phyloP scores from a whole-genome alignment of 2,329 filamentous ascomycete genomes.

The Fusarium xyrophilum region DNA sequence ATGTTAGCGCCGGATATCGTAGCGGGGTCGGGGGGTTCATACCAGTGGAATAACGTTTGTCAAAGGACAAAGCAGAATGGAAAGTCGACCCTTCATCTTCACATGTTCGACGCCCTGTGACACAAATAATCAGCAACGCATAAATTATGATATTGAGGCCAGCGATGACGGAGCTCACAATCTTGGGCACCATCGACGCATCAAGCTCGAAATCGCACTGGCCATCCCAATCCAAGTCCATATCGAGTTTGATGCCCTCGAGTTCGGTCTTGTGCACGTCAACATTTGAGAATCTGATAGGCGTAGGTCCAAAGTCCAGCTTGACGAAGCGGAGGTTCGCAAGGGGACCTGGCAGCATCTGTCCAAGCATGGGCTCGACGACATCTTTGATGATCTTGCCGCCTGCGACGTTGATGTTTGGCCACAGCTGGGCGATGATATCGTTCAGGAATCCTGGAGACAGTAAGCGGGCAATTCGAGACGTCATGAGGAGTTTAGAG shows the following conservation, averaged over 20 bases:
- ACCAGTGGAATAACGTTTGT: constrained; percentile 38
- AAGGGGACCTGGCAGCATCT: constrained; percentile 38
- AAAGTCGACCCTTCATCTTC: constrained; percentile 35
- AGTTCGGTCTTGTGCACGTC: constrained; percentile 37
- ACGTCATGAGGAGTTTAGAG: neutral
- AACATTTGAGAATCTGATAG: constrained; percentile 34
- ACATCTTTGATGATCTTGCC: constrained; percentile 35
- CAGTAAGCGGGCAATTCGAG: constrained; percentile 13
- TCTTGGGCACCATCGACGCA: constrained; percentile 38
- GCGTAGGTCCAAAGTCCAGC: constrained; percentile 33
- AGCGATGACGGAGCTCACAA: constrained; percentile 20
- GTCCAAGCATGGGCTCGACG: constrained; percentile 36
- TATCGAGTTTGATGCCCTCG: constrained; percentile 39
- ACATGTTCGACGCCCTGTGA: constrained; percentile 37
- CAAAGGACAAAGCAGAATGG: constrained; percentile 34
- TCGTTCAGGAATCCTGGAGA: constrained; percentile 37
- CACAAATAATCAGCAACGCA: neutral
- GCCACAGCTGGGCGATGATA: constrained; percentile 40
- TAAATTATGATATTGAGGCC: neutral
- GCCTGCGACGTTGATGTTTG: constrained; percentile 40
- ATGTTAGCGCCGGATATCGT: neutral
- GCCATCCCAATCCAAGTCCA: constrained; percentile 39
- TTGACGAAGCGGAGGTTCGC: constrained; percentile 34
- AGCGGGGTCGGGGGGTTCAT: rapidly evolving
- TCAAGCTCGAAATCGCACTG: constrained; percentile 39